Conservation (phyloP, 495 filamentous ascomycete species). For the Rostrohypoxylon terebratum region DNA sequence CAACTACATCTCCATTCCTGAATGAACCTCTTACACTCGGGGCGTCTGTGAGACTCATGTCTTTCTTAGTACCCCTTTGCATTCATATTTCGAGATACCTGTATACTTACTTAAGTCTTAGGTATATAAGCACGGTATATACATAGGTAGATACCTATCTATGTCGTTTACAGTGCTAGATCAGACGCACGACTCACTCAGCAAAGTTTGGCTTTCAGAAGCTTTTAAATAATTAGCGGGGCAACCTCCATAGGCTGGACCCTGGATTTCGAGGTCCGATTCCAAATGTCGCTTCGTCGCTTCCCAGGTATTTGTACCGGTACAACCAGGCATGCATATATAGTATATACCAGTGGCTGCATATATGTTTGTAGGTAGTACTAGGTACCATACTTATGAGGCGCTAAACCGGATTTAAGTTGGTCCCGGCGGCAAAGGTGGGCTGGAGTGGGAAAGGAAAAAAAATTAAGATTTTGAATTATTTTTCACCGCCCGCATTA, state of each 20-base stretch:
- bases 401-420: conserved; percentile 40
- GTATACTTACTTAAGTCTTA: too few relatives aligned
- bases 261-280: conserved; percentile 17
- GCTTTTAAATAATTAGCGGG: not conserved
- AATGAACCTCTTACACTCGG: not conserved
- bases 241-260: conserved; percentile 18
- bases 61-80: not conserved
- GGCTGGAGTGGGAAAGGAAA: conserved; percentile 35
- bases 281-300: not conserved
- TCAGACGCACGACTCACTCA: not conserved
- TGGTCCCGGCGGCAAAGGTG: conserved; percentile 34
- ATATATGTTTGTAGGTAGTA: not conserved
- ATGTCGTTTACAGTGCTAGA: not conserved
- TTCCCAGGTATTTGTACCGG: too few relatives aligned
- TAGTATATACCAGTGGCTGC: not conserved
- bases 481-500: conserved; percentile 45
- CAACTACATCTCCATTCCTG: not conserved
- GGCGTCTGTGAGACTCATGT: not conserved
- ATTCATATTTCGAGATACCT: too few relatives aligned
- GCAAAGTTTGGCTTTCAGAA: not conserved
- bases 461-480: conserved; percentile 41
- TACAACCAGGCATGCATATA: not conserved
- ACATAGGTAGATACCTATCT: not conserved
- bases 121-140: too few relatives aligned
- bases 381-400: conserved; percentile 5